phyloP scores from a whole-genome alignment of 371 early-diverging fungal species.

The Lichtheimia ornata region DNA sequence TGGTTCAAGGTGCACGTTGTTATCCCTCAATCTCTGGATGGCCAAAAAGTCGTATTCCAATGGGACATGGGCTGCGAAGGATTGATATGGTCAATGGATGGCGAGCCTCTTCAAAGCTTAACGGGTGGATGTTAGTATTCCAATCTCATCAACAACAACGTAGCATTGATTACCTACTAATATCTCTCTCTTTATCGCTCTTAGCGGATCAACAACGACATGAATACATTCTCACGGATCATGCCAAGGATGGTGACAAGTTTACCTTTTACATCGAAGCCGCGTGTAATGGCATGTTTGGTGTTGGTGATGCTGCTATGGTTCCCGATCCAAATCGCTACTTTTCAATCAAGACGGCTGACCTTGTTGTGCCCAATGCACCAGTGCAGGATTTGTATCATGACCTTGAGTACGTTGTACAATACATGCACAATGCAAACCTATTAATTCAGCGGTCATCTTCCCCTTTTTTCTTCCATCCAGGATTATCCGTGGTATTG shows the following conservation, averaged over 20 bases:
- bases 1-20: conserved; percentile 78
- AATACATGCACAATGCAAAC: background rate
- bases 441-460: background rate
- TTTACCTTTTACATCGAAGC: conserved; percentile 83
- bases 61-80: conserved; percentile 91
- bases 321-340: conserved; percentile 72
- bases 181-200: no score
- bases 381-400: conserved; percentile 68
- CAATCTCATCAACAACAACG: no score
- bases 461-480: conserved; percentile 18
- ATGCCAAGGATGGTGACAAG: conserved; percentile 63
- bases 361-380: conserved; percentile 72
- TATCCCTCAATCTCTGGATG: conserved; percentile 69
- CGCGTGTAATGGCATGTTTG: conserved; percentile 94
- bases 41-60: conserved; percentile 68
- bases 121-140: conserved; percentile 70
- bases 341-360: conserved; percentile 56
- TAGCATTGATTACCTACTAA: no score
- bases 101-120: conserved; percentile 85
- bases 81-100: conserved; percentile 84
- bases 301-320: conserved; percentile 69
- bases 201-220: conserved; percentile 67
- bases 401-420: conserved; percentile 53
- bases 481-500: conserved; percentile 76
- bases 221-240: conserved; percentile 71